phyloP scores from a whole-genome alignment of 257 asterid species.

The Jacaranda copaia region DNA sequence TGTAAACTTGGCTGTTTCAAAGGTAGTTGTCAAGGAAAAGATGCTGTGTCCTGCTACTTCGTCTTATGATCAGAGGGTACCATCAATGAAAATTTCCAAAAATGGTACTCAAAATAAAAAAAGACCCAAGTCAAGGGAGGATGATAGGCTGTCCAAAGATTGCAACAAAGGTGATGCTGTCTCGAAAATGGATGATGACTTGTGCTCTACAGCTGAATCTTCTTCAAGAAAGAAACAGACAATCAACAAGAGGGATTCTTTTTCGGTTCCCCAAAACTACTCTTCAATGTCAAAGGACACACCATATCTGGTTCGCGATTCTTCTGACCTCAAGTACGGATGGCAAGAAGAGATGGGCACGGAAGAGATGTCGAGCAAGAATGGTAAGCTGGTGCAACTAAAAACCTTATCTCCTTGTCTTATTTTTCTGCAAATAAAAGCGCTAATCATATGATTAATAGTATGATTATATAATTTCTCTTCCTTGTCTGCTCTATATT shows the following conservation, averaged over 20 bases:
- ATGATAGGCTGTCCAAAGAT: conserved; percentile 41
- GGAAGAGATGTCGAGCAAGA: conserved; percentile 54
- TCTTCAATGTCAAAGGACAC: conserved; percentile 44
- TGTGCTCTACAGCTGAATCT: conserved; percentile 94
- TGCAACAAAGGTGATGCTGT: conserved; percentile 34
- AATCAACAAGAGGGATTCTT: conserved; percentile 47
- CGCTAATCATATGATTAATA: background rate
- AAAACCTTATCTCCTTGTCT: background rate
- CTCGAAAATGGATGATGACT: conserved; percentile 56
- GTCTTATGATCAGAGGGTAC: conserved; percentile 83
- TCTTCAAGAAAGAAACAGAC: conserved; percentile 59
- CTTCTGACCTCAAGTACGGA: conserved; percentile 40
- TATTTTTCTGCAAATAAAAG: background rate
- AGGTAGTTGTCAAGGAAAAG: conserved; percentile 48
- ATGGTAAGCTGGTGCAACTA: conserved; percentile 43
- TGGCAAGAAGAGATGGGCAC: conserved; percentile 48
- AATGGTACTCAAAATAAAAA: conserved; percentile 47
- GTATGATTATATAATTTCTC: background rate
- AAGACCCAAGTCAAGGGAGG: conserved; percentile 50
- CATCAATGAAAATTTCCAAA: conserved; percentile 57
- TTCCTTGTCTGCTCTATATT: background rate
- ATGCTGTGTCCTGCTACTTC: conserved; percentile 58
- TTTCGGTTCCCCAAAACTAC: conserved; percentile 62
- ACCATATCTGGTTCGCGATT: conserved; percentile 42
- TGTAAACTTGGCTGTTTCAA: conserved; percentile 32